phyloP scores from a whole-genome alignment of 2,329 filamentous ascomycete species.

The Paracorniculantispora psalliotae region DNA sequence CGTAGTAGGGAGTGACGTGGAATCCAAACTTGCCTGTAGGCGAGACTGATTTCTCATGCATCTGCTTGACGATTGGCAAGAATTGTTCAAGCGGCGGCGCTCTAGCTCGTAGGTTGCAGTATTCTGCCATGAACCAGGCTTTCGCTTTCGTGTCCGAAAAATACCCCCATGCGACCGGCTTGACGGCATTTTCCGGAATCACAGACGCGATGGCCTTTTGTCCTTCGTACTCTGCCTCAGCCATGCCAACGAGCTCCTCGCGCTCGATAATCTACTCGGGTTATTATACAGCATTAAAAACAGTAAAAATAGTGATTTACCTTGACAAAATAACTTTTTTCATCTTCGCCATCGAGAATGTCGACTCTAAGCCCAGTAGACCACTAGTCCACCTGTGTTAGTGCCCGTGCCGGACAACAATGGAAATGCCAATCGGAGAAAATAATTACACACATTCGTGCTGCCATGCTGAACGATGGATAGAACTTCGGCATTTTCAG shows the following conservation, averaged over 20 bases:
- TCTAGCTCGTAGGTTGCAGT: slow-evolving; percentile 20
- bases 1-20: slow-evolving; percentile 28
- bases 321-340: slow-evolving; percentile 16
- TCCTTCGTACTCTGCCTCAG: slow-evolving; percentile 21
- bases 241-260: slow-evolving; percentile 18
- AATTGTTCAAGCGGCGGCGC: slow-evolving; percentile 18
- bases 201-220: slow-evolving; percentile 17
- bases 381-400: neutral
- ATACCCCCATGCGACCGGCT: slow-evolving; percentile 20
- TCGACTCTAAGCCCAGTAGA: slow-evolving; percentile 14
- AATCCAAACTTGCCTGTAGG: slow-evolving; percentile 35
- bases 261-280: slow-evolving; percentile 17
- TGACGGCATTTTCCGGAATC: slow-evolving; percentile 19
- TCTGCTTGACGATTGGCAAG: slow-evolving; percentile 17
- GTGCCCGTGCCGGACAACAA: neutral
- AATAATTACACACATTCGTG: neutral
- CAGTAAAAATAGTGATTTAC: neutral
- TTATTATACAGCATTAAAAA: neutral
- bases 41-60: slow-evolving; percentile 11
- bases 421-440: neutral
- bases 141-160: slow-evolving; percentile 13
- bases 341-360: slow-evolving; percentile 3
- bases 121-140: slow-evolving; percentile 16
- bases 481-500: neutral
- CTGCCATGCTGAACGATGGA: slow-evolving; percentile 5